Evolutionary conservation across 129 eudicot genomes (phyloP).

Genomic region (Rutidosis leptorrhynchoides): DNA sequence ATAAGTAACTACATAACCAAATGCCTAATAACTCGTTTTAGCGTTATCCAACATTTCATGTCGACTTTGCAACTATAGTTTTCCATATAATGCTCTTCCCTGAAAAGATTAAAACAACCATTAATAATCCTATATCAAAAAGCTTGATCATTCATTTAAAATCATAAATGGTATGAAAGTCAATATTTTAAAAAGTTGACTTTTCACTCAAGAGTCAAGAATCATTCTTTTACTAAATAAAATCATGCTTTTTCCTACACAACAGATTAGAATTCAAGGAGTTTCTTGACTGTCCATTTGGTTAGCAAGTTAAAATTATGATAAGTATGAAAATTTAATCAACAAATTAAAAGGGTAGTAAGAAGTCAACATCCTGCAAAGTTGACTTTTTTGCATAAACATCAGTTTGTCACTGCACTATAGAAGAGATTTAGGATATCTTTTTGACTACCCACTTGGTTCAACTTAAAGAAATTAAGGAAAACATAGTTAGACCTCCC

Average conservation of each 20-base stretch:
- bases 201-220: neutral
- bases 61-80: too few relatives aligned
- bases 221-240: neutral
- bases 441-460: neutral
- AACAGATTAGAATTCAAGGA: neutral
- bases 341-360: neutral
- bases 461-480: neutral
- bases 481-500: neutral
- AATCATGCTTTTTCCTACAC: neutral
- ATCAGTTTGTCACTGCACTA: slow-evolving; percentile 17
- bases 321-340: neutral
- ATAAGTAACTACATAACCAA: too few relatives aligned
- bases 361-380: slow-evolving; percentile 1
- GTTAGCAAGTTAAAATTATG: neutral
- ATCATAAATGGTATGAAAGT: neutral
- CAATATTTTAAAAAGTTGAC: neutral
- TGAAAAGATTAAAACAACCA: slow-evolving; percentile 20
- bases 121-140: too few relatives aligned
- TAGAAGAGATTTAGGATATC: neutral
- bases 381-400: neutral
- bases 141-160: neutral
- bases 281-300: neutral
- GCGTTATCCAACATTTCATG: too few relatives aligned
- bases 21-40: too few relatives aligned
- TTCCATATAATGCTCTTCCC: slow-evolving; percentile 95